A percentile compares a stretch with the other conserved stretches of the same genome.
Conservation (phyloP, 106 monocot species). For the Agapanthus africanus region DNA sequence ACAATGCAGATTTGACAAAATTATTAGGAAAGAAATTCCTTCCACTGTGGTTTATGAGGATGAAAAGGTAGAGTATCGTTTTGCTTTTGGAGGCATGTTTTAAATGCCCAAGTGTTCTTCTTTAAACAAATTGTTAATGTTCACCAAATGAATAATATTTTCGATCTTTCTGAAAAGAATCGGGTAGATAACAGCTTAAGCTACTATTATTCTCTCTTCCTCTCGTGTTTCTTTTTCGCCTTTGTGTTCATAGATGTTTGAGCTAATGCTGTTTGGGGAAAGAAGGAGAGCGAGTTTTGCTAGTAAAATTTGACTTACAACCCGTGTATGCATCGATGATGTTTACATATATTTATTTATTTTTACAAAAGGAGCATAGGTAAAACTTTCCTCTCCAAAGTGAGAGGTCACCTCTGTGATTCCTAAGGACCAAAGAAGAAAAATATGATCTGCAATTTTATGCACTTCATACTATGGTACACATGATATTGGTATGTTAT, state of each 20-base stretch:
- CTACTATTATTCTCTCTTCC: not conserved
- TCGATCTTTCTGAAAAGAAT: not conserved
- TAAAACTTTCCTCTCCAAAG: too few relatives aligned
- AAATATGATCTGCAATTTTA: too few relatives aligned
- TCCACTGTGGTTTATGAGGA: slow-evolving; percentile 85
- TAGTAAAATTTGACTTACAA: not conserved
- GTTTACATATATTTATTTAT: too few relatives aligned
- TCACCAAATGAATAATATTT: not conserved
- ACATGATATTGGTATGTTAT: too few relatives aligned
- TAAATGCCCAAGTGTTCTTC: not conserved
- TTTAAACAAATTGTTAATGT: not conserved
- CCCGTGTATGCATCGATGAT: too few relatives aligned
- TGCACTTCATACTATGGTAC: too few relatives aligned
- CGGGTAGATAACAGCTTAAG: not conserved
- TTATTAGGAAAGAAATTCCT: slow-evolving; percentile 82
- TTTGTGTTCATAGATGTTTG: not conserved
- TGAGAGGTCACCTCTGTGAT: too few relatives aligned
- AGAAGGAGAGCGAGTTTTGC: not conserved
- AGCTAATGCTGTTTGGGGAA: not conserved
- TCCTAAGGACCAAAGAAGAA: too few relatives aligned
- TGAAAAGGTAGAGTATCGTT: slow-evolving; percentile 50
- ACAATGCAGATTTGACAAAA: slow-evolving; percentile 90
- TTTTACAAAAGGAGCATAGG: too few relatives aligned
- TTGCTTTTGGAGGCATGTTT: not conserved
- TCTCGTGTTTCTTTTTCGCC: not conserved